phyloP scores from a whole-genome alignment of 164 flowering plant species.

The Magnolia sinica region DNA sequence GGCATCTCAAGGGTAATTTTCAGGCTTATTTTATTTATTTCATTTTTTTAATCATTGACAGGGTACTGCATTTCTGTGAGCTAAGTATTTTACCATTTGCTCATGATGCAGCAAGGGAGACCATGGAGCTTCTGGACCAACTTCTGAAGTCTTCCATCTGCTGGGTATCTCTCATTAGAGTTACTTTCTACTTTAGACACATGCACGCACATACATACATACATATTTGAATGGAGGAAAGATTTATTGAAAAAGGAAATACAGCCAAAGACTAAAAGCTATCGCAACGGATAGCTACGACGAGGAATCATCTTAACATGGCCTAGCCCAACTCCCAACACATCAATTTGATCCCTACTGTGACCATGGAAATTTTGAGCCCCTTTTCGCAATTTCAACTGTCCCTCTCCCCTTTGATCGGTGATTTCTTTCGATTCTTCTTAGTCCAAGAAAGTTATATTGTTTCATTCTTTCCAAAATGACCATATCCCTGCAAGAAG shows the following conservation, averaged over 20 bases:
- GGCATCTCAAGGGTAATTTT: slow-evolving; percentile 18
- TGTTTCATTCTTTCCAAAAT: not conserved
- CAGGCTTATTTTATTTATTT: not conserved
- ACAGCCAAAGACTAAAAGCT: too few species aligned
- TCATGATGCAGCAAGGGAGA: slow-evolving; percentile 46
- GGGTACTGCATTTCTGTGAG: not conserved
- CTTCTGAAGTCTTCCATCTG: slow-evolving; percentile 44
- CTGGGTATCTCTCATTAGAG: slow-evolving; percentile 37
- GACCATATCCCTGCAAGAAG: not conserved
- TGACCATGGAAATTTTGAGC: not conserved
- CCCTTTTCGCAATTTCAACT: not conserved
- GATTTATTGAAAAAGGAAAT: too few species aligned
- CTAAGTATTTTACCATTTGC: not conserved
- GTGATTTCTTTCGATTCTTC: not conserved
- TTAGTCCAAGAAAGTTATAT: not conserved
- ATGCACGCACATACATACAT: too few species aligned
- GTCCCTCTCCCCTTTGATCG: not conserved
- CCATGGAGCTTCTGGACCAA: slow-evolving; percentile 33
- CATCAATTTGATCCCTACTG: not conserved
- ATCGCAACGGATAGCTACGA: too few species aligned
- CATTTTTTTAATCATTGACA: not conserved
- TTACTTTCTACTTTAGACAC: not conserved
- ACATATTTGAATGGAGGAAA: too few species aligned
- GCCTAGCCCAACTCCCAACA: not conserved
- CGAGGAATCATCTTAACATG: too few species aligned